Evolutionary conservation across 768 basidiomycete species (phyloP).

Genomic region (Gymnopilus junonius): DNA sequence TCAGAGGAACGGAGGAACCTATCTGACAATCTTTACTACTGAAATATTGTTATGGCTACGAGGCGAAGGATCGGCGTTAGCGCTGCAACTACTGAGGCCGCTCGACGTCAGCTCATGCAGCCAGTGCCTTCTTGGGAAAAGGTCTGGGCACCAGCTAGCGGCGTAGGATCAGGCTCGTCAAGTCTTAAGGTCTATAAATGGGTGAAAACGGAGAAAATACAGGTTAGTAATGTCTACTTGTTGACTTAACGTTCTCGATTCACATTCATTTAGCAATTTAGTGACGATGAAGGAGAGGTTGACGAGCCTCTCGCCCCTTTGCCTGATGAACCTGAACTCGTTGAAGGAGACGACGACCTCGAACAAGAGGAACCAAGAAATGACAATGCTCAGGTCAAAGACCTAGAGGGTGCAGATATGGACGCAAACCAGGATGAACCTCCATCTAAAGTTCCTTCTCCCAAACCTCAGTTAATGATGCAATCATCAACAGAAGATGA

Average conservation of each 20-base stretch:
- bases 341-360: conserved; percentile 76
- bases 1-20: neutral
- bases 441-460: conserved; percentile 67
- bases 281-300: conserved; percentile 80
- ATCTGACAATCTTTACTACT: neutral
- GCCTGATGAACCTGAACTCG: conserved; percentile 76
- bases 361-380: conserved; percentile 67
- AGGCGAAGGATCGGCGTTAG: conserved; percentile 79
- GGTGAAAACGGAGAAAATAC: conserved; percentile 79
- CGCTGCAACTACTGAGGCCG: conserved; percentile 77
- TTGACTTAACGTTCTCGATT: neutral
- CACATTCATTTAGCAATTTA: conserved; percentile 69
- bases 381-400: conserved; percentile 39
- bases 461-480: conserved; percentile 66
- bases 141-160: conserved; percentile 67
- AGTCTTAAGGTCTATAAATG: conserved; percentile 74
- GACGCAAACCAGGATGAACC: conserved; percentile 46
- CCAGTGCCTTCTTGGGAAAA: conserved; percentile 90
- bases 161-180: conserved; percentile 52
- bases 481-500: conserved; percentile 50
- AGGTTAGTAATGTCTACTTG: conserved; percentile 50
- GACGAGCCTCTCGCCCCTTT: conserved; percentile 84
- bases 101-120: conserved; percentile 85
- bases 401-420: conserved; percentile 29
- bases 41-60: conserved; percentile 57